Evolutionary conservation across 2,329 filamentous ascomycete species (phyloP), one percentile per base, ranked within the genome.

Genomic region (Dothideomycetidae sp.): DNA sequence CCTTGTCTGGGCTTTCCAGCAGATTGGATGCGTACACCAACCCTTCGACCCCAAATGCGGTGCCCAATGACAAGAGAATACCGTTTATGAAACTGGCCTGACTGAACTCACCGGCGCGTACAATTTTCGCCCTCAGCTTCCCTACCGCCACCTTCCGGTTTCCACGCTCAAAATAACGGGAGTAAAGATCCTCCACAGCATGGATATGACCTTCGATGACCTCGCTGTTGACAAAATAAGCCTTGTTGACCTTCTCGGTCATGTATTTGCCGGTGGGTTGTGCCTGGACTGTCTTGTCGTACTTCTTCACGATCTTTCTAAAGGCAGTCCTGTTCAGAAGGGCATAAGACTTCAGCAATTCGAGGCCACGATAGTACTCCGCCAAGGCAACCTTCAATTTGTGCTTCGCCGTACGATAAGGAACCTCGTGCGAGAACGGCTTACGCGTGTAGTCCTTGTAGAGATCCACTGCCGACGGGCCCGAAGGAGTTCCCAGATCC

Each of bases 241-340:
- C 73, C 45, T 79, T 78, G 61, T 83, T 88, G 49, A 98, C 85
- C 53, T 88, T 88, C 48, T 94, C 86, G 19, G 78, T 78, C 72
- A 94, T 81, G 57, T 88, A 96, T 17, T 79, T 73, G 52, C 81
- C 71, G 0, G 78, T 71, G 0, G 83, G 83, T 9, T 79, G 72
- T 29, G 84, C 78, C 48, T 85, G 74, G 40, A 85, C 75, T 2
- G 80, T 75, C 61, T 96, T 98, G 66, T 96, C 86, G 55, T 92
- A 96, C 59, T 98, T 98, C 58, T 98, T 98, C 61, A 93, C 94
- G 53, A 98, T 84, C 58, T 98, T 98, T 19, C 86, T 78, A 53
- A 96, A 96, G 0, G 85, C 90, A 0, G 84, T 93, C 33, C 84
- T 73, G 56, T 98, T 98, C 10, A 94, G 67, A 14, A 93, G 63